Evolutionary conservation across 331 rosid genomes (phyloP).

Genomic region (Stylosanthes scabra): DNA sequence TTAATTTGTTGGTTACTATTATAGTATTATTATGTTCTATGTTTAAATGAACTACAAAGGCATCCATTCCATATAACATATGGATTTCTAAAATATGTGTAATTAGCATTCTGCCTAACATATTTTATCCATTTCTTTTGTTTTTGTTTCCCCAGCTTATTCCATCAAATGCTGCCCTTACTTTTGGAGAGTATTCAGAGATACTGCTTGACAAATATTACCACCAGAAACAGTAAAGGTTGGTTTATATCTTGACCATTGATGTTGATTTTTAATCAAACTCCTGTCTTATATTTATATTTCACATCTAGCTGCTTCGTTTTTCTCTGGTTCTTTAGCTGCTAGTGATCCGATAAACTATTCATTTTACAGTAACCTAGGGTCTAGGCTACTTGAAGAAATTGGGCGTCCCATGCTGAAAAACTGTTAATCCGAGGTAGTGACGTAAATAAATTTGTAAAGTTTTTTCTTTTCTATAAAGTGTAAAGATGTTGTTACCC

Average conservation of each 20-base stretch:
- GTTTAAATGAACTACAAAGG: slow-evolving; percentile 6
- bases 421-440: slow-evolving; percentile 27
- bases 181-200: slow-evolving; percentile 87
- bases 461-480: too few relatives aligned
- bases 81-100: slow-evolving; percentile 15
- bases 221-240: slow-evolving; percentile 56
- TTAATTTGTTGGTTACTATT: not conserved
- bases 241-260: slow-evolving; percentile 16
- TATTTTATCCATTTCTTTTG: slow-evolving; percentile 3
- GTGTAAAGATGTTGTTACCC: slow-evolving; percentile 2
- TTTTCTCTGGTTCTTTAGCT: slow-evolving; percentile 17
- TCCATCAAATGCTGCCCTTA: slow-evolving; percentile 61
- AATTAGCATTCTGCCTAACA: slow-evolving; percentile 9
- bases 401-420: slow-evolving; percentile 16
- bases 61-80: not conserved
- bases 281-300: slow-evolving; percentile 24
- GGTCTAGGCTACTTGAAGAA: slow-evolving; percentile 3
- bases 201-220: slow-evolving; percentile 86
- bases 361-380: slow-evolving; percentile 28
- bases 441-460: slow-evolving; percentile 12
- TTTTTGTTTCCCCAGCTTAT: slow-evolving; percentile 45
- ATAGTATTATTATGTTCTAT: not conserved
- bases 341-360: not conserved
- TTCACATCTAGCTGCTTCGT: slow-evolving; percentile 13
- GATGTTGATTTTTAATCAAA: slow-evolving; percentile 18